Percentiles rank a stretch among this genome's conserved stretches.
These are phyloP conservation scores for Aspergillus sp. DNA, from an alignment of 2,329 filamentous ascomycete species.

Conservation along the genomic window DNA sequence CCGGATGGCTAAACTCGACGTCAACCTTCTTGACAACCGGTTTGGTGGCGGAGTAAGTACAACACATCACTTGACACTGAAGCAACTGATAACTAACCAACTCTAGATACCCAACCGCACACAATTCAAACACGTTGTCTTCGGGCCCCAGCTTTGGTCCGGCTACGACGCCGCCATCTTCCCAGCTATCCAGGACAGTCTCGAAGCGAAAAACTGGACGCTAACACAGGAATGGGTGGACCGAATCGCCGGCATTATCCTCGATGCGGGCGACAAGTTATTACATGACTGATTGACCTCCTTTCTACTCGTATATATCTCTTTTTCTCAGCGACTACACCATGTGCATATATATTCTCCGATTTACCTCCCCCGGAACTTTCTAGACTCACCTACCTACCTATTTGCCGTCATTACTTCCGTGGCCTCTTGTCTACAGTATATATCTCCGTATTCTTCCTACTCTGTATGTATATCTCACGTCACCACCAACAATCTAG, in stretches of 20 bases:
- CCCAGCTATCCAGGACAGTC: conserved; percentile 79
- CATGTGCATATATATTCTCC: conserved; percentile 3
- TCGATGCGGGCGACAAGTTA: conserved; percentile 57
- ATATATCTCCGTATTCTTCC: background rate
- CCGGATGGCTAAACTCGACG: conserved; percentile 78
- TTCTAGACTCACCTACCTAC: background rate
- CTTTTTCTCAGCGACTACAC: background rate
- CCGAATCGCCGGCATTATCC: conserved; percentile 69
- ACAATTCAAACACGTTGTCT: conserved; percentile 92
- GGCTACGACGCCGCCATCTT: conserved; percentile 68
- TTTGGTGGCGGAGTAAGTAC: conserved; percentile 68
- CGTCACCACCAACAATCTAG: background rate
- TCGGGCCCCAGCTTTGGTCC: conserved; percentile 78
- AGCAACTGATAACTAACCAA: conserved; percentile 12
- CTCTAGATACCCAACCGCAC: conserved; percentile 74
- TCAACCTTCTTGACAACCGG: conserved; percentile 74
- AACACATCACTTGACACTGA: background rate
- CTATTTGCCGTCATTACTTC: background rate
- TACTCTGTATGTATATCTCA: background rate
- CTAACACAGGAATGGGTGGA: conserved; percentile 67
- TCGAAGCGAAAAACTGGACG: conserved; percentile 70
- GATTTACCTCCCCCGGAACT: background rate
- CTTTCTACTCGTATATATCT: background rate
- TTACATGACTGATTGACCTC: conserved; percentile 29
- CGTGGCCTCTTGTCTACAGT: background rate